Evolutionary conservation across 208 protist genomes (phyloP).

Genomic region (Leishmania turanica): DNA sequence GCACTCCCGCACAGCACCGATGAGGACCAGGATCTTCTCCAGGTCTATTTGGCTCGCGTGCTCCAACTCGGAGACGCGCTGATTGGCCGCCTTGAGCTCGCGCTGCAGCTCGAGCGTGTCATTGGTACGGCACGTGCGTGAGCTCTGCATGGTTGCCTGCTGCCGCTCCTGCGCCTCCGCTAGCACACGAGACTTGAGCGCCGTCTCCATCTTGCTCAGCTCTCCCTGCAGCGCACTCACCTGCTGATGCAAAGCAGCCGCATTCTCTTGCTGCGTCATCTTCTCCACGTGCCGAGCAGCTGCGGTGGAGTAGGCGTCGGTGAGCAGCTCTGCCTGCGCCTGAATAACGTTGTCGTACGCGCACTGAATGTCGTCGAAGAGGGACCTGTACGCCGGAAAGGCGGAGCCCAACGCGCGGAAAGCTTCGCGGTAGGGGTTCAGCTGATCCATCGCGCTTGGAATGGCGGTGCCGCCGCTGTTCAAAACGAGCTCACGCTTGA

Average conservation of each 20-base stretch:
- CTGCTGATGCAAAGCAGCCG: constrained; percentile 34
- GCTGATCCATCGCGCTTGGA: constrained; percentile 44
- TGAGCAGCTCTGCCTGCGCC: constrained; percentile 69
- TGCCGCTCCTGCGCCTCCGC: constrained; percentile 22
- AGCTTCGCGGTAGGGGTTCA: constrained; percentile 77
- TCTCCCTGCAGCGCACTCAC: constrained; percentile 41
- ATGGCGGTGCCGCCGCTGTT: constrained; percentile 10
- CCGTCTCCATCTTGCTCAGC: constrained; percentile 38
- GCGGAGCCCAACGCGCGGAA: constrained; percentile 65
- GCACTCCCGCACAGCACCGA: constrained; percentile 75
- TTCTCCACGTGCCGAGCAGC: constrained; percentile 23
- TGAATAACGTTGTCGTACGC: constrained; percentile 87
- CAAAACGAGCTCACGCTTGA: constrained; percentile 43
- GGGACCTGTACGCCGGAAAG: constrained; percentile 67
- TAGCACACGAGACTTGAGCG: constrained; percentile 30
- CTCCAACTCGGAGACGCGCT: constrained; percentile 54
- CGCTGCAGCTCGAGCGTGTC: constrained; percentile 36
- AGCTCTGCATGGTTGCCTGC: not conserved
- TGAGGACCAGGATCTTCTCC: constrained; percentile 80
- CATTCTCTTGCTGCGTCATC: constrained; percentile 24
- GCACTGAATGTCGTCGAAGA: constrained; percentile 71
- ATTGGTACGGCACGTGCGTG: constrained; percentile 6
- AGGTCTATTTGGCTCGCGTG: constrained; percentile 58
- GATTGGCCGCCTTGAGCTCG: constrained; percentile 40
- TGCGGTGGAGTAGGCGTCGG: constrained; percentile 40